Evolutionary conservation across 1,139 yeast genomes (phyloP).

Genomic region (Pneumocystis sp.): DNA sequence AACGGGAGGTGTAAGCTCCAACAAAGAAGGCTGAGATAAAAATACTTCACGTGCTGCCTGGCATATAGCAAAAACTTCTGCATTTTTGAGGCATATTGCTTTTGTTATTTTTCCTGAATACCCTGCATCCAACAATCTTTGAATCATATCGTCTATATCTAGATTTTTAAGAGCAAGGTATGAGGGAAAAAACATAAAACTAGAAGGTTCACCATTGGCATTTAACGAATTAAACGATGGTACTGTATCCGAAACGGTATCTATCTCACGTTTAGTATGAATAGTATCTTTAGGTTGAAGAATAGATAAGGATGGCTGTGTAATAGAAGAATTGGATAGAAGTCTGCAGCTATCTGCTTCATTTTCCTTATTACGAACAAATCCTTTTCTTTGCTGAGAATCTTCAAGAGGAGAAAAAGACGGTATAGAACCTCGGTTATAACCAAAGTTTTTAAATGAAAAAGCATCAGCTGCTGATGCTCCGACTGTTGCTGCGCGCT

Average conservation of each 20-base stretch:
- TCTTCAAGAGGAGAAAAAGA: background rate
- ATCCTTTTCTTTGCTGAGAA: background rate
- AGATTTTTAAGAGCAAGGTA: constrained; percentile 9
- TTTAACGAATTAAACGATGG: constrained; percentile 7
- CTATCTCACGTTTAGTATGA: constrained; percentile 11
- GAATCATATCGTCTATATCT: constrained; percentile 74
- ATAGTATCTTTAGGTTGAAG: constrained; percentile 12
- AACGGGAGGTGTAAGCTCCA: constrained; percentile 87
- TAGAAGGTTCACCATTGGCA: constrained; percentile 2
- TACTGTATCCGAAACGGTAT: constrained; percentile 6
- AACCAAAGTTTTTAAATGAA: background rate
- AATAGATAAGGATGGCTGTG: constrained; percentile 11
- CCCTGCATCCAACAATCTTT: constrained; percentile 83
- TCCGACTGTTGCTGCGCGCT: background rate
- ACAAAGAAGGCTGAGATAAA: constrained; percentile 70
- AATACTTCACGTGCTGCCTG: constrained; percentile 77
- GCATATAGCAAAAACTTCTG: constrained; percentile 77
- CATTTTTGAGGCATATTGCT: constrained; percentile 69
- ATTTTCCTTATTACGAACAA: background rate
- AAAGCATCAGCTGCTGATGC: background rate
- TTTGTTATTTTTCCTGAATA: constrained; percentile 87
- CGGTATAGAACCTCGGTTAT: background rate
- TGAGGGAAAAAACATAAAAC: constrained; percentile 5
- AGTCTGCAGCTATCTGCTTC: background rate
- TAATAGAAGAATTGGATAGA: background rate